Percentiles rank a stretch among this genome's conserved stretches.
These are phyloP conservation scores for Tylopilus cervinicoccineus DNA, from an alignment of 768 basidiomycete species.

Conservation along the genomic window DNA sequence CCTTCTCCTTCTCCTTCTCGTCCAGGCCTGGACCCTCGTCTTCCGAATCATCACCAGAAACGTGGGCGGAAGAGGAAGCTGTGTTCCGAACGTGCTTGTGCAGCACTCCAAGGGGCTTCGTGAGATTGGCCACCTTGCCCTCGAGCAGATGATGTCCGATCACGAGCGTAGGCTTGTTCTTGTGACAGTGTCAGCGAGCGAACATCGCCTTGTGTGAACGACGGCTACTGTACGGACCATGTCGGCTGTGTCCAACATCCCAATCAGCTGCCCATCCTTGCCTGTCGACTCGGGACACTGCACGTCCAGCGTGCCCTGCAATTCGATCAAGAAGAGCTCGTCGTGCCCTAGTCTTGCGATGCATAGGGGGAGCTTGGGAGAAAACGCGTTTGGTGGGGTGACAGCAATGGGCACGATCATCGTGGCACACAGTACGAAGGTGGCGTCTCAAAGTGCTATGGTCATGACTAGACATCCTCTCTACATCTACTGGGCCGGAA, in stretches of 20 bases:
- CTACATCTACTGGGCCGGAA: slow-evolving; percentile 11
- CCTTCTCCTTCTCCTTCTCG: background rate
- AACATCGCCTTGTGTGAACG: background rate
- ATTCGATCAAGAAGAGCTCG: slow-evolving; percentile 79
- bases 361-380: slow-evolving; percentile 51
- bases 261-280: slow-evolving; percentile 69
- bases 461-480: background rate
- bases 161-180: slow-evolving; percentile 71
- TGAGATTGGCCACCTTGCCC: slow-evolving; percentile 70
- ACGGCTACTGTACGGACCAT: slow-evolving; percentile 45
- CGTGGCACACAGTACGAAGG: too few relatives aligned
- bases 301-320: slow-evolving; percentile 80
- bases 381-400: slow-evolving; percentile 32
- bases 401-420: slow-evolving; percentile 67
- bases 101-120: slow-evolving; percentile 82
- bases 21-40: background rate
- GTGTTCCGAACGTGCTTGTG: slow-evolving; percentile 26
- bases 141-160: slow-evolving; percentile 92
- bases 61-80: background rate
- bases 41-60: background rate
- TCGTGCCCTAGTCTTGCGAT: slow-evolving; percentile 73
- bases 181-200: background rate
- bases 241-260: slow-evolving; percentile 66
- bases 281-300: slow-evolving; percentile 49
- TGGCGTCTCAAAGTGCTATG: background rate